Evolutionary conservation across 306 rosid species (phyloP), one percentile per base, ranked within the genome.

Genomic region (Dryas drummondii): DNA sequence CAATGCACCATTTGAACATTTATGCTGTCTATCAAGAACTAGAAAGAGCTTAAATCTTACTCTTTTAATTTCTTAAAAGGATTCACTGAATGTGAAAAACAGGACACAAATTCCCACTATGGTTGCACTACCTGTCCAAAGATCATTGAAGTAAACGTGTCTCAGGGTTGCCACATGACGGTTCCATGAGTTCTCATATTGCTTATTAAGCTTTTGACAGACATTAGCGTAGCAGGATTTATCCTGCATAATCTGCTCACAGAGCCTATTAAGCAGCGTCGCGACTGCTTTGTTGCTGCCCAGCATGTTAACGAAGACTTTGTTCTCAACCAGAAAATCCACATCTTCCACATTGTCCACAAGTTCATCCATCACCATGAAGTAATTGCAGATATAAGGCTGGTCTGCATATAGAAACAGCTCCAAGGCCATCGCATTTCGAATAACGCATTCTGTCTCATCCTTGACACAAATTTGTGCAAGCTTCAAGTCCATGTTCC

Each of bases 91-190:
- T 4, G 82, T 63, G 66, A 83, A 87, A 51, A 79, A 42, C 0
- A 85, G 73, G 15, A 87, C 71, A 19, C 73, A 44, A 76, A 85
- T 2, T 61, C 90, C 94, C 1, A 89, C 83, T 22, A 89, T 4
- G 8, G 94, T 87, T 22, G 91, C 82, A 65, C 87, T 85, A 1
- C 87, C 86, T 45, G 87, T 89, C 91, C 91, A 89, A 26, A 87
- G 84, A 51, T 89, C 88, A 26, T 88, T 80, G 56, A 89, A 87
- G 48, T 89, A 89, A 5, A 87, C 82, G 64, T 75, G 79, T 70
- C 79, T 78, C 22, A 87, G 51, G 0, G 84, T 82, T 0, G 90
- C 94, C 86, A 82, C 84, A 1, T 79, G 71, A 1, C 72, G 79
- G 26, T 88, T 86, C 92, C 87, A 86, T 4, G 66, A 1, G 17